Conservation (phyloP, 2,329 filamentous ascomycete genomes). For the Xylariaceae sp. region DNA sequence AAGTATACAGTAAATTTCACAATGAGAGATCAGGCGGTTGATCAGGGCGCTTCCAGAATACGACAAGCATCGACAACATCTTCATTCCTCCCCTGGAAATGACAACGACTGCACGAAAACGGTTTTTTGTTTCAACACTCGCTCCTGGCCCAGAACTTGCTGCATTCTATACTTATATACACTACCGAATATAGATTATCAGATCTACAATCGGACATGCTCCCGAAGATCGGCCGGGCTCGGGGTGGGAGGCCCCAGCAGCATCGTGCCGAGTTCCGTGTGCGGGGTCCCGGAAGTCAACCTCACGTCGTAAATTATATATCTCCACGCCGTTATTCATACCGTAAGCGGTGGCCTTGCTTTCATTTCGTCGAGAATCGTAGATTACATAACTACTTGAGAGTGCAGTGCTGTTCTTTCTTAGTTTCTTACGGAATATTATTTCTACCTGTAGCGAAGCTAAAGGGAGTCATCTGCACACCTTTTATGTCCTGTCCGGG, state of each 20-base stretch:
- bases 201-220: slow-evolving; percentile 5
- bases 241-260: slow-evolving; percentile 4
- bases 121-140: slow-evolving; percentile 7
- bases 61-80: too few species aligned
- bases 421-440: slow-evolving; percentile 7
- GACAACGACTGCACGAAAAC: slow-evolving; percentile 4
- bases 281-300: slow-evolving; percentile 8
- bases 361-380: slow-evolving; percentile 4
- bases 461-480: slow-evolving; percentile 3
- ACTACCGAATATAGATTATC: slow-evolving; percentile 7
- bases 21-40: too few species aligned
- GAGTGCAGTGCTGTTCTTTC: slow-evolving; percentile 6
- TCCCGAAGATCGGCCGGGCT: neutral
- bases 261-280: slow-evolving; percentile 10
- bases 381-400: slow-evolving; percentile 5
- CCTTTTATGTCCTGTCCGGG: slow-evolving; percentile 6
- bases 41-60: too few species aligned
- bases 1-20: too few species aligned
- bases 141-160: slow-evolving; percentile 7
- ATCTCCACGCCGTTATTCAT: slow-evolving; percentile 9
- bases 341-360: slow-evolving; percentile 6
- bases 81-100: too few species aligned
- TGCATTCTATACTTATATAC: slow-evolving; percentile 4
- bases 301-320: slow-evolving; percentile 9
- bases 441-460: slow-evolving; percentile 3